Base-by-base conservation (phyloP, 768 basidiomycete species). In the Pulveroboletus sp. region DNA sequence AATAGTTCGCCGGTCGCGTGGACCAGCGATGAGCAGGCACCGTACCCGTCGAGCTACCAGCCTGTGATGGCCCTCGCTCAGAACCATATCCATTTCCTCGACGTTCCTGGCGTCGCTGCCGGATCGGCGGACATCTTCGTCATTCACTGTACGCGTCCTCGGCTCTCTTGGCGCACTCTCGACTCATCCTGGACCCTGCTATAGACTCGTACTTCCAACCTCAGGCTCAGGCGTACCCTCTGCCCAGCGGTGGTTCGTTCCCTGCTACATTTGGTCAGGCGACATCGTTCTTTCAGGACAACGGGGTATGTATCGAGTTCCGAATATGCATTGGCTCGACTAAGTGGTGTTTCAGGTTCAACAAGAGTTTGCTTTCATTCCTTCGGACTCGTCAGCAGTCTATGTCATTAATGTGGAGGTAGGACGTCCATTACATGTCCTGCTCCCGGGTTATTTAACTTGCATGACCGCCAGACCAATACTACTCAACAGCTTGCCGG, bases 1-100 rank as follows among this genome's bases (percentile, higher is more conserved):
- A 79, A 79, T 41, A 69, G 74, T 30, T 72, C 72, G 3, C 62
- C 85, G 2, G 55, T 90, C 13, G 59, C 75, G 1, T 96, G 93
- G 93, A 62, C 61, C 7, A 76, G 80, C 32, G 80, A 83, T 14
- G 75, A 79, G 55, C 70, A 74, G 41, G 71, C 82, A 0, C 77
- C 77, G 20, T 85, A 85, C 60, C 70, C 74, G 23, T 75, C 76
- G 20, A 69, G 68, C 47, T 91, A 91, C 64, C 64, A 79, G 30
- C 85, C 87, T 14, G 82, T 85, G 50, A 83, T 89, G 78, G 89
- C 85, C 0, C 73, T 90, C 31, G 89, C 90, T 10, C 82, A 89
- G 59, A 94, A 94, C 65, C 92, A 94, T 62, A 74, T 94, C 45
- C 81, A 86, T 64, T 93, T 91, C 77, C 72, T 93, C 20, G 73